A percentile compares a stretch with the other conserved stretches of the same genome.
Evolutionary conservation across 2,329 filamentous ascomycete genomes (phyloP).

Genomic region (Pseudocercospora cruenta): DNA sequence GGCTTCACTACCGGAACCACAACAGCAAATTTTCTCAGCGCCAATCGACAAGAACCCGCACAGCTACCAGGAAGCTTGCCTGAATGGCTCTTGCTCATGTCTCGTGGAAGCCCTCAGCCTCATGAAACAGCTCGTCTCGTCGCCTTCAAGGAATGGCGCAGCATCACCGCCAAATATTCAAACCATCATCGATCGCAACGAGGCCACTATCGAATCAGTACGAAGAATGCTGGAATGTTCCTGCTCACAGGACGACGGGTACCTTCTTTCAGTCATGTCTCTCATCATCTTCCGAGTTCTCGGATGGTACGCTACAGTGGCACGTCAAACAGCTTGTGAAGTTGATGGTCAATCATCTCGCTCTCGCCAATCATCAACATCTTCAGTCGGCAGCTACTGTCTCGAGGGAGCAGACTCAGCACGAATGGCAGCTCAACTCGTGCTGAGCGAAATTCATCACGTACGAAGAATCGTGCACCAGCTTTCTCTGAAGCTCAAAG

Average conservation of each 20-base stretch:
- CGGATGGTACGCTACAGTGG: constrained; percentile 6
- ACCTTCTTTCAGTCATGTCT: constrained; percentile 3
- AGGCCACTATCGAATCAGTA: constrained; percentile 7
- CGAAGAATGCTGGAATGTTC: constrained; percentile 9
- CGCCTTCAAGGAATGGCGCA: not conserved
- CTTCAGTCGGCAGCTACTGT: not conserved
- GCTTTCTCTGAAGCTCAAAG: constrained; percentile 5
- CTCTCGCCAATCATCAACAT: not conserved
- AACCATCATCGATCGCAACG: constrained; percentile 6
- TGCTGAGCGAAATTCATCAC: constrained; percentile 6
- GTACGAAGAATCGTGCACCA: constrained; percentile 1
- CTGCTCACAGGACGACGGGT: constrained; percentile 8
- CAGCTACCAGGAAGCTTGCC: constrained; percentile 1
- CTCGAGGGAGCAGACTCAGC: constrained; percentile 6
- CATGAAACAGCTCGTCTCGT: constrained; percentile 7
- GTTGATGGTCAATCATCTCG: not conserved
- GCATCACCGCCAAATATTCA: constrained; percentile 6
- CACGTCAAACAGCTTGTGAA: not conserved
- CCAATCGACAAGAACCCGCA: not conserved
- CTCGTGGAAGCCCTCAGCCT: constrained; percentile 1
- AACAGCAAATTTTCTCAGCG: not conserved
- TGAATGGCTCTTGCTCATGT: constrained; percentile 2
- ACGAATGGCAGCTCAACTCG: constrained; percentile 8
- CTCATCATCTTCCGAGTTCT: constrained; percentile 7
- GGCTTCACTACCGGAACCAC: not conserved